These are phyloP conservation scores for Porcisia hertigi DNA, from an alignment of 208 protist genomes.

Conservation along the genomic window DNA sequence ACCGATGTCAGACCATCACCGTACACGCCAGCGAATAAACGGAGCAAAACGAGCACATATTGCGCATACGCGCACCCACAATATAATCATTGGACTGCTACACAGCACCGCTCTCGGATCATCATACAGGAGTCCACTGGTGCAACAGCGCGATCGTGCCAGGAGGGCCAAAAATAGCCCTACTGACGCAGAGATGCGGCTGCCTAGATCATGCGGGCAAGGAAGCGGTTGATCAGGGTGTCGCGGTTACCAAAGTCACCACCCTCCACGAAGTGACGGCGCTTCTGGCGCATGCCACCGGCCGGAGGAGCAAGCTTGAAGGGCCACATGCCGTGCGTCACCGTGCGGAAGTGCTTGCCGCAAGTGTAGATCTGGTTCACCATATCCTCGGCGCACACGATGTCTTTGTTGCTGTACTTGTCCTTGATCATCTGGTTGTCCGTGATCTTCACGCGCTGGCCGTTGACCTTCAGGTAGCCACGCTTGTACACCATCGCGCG, in stretches of 20 bases:
- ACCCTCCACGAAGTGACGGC: too few species aligned
- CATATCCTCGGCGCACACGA: constrained; percentile 99
- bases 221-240: constrained; percentile 98
- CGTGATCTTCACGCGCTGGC: constrained; percentile 97
- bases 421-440: constrained; percentile 97
- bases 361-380: constrained; percentile 99
- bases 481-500: constrained; percentile 99
- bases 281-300: constrained; percentile 97
- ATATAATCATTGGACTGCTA: too few species aligned
- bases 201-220: constrained; percentile 97
- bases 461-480: constrained; percentile 97
- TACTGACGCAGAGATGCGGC: too few species aligned
- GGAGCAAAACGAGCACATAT: too few species aligned
- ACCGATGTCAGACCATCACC: too few species aligned
- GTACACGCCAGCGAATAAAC: too few species aligned
- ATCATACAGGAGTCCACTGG: too few species aligned
- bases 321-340: constrained; percentile 98
- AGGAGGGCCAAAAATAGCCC: too few species aligned
- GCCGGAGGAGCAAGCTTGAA: constrained; percentile 97
- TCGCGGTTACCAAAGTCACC: constrained; percentile 99
- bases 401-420: constrained; percentile 92
- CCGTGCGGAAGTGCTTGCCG: constrained; percentile 98
- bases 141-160: too few species aligned
- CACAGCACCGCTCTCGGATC: too few species aligned
- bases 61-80: too few species aligned